These are phyloP conservation scores for Wickerhamomyces queroliae DNA, from an alignment of 805 yeast genomes.

Conservation along the genomic window DNA sequence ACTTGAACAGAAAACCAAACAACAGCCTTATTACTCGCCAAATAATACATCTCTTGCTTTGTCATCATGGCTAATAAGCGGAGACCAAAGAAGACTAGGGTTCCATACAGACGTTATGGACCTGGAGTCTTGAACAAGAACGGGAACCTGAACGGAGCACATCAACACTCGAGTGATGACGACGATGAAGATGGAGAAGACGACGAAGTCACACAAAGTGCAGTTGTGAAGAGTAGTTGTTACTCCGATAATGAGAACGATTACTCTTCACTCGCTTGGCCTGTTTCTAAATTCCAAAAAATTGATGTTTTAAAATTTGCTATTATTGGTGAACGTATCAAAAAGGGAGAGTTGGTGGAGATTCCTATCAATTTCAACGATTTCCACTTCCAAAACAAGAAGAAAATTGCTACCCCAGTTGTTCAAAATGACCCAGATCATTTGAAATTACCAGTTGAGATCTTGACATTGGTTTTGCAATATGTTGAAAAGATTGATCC, in stretches of 20 bases:
- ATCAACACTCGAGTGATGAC: slow-evolving; percentile 17
- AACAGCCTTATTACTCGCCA: no score
- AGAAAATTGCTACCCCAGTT: neutral
- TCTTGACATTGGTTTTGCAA: slow-evolving; percentile 23
- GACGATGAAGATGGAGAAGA: slow-evolving; percentile 26
- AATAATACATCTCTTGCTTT: no score
- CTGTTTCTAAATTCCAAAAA: slow-evolving; percentile 43
- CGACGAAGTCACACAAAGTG: slow-evolving; percentile 19
- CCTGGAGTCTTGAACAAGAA: slow-evolving; percentile 35
- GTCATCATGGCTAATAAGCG: slow-evolving; percentile 73
- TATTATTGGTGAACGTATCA: slow-evolving; percentile 21
- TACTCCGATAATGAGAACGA: neutral
- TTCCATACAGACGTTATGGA: slow-evolving; percentile 74
- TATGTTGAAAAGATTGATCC: slow-evolving; percentile 33
- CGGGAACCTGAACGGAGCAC: slow-evolving; percentile 29
- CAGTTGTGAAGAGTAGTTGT: slow-evolving; percentile 7
- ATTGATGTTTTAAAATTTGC: slow-evolving; percentile 36
- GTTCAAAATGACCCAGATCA: slow-evolving; percentile 3
- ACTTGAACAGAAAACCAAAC: no score
- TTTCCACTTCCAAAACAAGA: no score
- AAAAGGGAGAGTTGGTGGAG: slow-evolving; percentile 9
- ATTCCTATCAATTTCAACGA: slow-evolving; percentile 6
- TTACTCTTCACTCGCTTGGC: slow-evolving; percentile 34
- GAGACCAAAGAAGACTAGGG: slow-evolving; percentile 76
- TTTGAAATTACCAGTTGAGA: slow-evolving; percentile 21